phyloP scores from a whole-genome alignment of 257 asterid genomes.

The Solanum lycopersicoides region DNA sequence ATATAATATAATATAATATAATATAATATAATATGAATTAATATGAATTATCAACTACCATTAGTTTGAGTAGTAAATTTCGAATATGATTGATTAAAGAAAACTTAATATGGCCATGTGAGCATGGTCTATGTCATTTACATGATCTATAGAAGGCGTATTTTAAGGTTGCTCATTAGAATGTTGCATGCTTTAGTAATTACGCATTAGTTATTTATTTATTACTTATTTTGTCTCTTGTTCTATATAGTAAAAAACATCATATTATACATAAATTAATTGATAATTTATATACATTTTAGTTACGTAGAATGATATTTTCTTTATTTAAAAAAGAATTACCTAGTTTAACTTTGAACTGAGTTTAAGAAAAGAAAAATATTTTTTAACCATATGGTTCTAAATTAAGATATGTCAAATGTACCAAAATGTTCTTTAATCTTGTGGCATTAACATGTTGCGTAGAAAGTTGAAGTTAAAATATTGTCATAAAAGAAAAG shows the following conservation, averaged over 20 bases:
- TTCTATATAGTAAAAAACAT: not conserved
- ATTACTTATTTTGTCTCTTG: not conserved
- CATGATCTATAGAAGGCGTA: not conserved
- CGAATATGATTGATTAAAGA: not conserved
- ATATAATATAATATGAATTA: not conserved
- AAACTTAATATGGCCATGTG: not conserved
- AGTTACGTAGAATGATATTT: not conserved
- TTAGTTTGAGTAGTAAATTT: not conserved
- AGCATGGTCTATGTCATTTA: not conserved
- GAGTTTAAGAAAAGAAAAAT: too few relatives aligned
- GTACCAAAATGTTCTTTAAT: too few relatives aligned
- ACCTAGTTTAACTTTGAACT: rapidly evolving
- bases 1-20: too few relatives aligned
- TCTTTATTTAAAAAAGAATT: too few relatives aligned
- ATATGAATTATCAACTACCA: not conserved
- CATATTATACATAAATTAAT: not conserved
- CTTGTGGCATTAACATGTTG: too few relatives aligned
- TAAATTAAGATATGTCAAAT: too few relatives aligned
- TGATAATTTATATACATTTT: not conserved
- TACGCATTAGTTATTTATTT: not conserved
- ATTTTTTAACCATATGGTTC: not conserved
- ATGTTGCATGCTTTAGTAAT: not conserved
- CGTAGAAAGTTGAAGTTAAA: too few relatives aligned
- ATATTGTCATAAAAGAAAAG: too few relatives aligned
- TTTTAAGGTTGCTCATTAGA: not conserved